Evolutionary conservation across 768 basidiomycete species (phyloP).

Genomic region (Leucosporidium yakuticum): DNA sequence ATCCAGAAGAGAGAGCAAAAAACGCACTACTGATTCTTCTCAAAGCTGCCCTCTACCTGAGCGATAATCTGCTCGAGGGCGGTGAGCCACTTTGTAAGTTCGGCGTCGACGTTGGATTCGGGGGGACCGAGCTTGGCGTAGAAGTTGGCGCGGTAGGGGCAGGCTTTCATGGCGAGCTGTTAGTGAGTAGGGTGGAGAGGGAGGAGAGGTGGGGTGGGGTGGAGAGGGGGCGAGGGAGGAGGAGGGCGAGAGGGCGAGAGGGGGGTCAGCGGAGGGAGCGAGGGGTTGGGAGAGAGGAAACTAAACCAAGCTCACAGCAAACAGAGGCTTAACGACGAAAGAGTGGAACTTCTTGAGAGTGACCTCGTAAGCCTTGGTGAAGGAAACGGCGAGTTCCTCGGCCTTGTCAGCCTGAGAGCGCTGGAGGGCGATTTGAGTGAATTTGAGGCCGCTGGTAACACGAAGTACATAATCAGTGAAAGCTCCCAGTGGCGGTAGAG

Average conservation of each 20-base stretch:
- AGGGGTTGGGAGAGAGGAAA: slow-evolving; percentile 24
- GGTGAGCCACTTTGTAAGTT: slow-evolving; percentile 54
- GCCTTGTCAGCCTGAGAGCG: slow-evolving; percentile 60
- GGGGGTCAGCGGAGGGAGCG: background rate
- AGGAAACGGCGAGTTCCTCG: slow-evolving; percentile 65
- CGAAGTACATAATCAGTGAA: background rate
- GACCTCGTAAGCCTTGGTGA: slow-evolving; percentile 69
- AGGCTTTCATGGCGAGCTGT: slow-evolving; percentile 63
- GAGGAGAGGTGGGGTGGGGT: background rate
- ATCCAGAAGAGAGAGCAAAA: too few relatives aligned
- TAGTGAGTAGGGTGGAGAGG: background rate
- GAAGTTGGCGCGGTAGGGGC: slow-evolving; percentile 58
- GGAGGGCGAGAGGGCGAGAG: background rate
- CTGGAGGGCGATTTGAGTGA: slow-evolving; percentile 77
- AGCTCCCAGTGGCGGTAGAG: background rate
- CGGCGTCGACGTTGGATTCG: slow-evolving; percentile 49
- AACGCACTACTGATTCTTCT: slow-evolving; percentile 42
- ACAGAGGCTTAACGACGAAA: slow-evolving; percentile 58
- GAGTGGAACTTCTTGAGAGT: slow-evolving; percentile 82
- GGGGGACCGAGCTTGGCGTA: slow-evolving; percentile 55
- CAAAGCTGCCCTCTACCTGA: slow-evolving; percentile 51
- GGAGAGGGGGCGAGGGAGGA: background rate
- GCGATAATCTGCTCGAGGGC: slow-evolving; percentile 52
- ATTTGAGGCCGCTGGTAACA: slow-evolving; percentile 69
- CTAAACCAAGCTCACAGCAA: slow-evolving; percentile 49